Evolutionary conservation across 495 filamentous ascomycete species (phyloP), one percentile per base, ranked within the genome.

Genomic region (Lophiotrema nucula): DNA sequence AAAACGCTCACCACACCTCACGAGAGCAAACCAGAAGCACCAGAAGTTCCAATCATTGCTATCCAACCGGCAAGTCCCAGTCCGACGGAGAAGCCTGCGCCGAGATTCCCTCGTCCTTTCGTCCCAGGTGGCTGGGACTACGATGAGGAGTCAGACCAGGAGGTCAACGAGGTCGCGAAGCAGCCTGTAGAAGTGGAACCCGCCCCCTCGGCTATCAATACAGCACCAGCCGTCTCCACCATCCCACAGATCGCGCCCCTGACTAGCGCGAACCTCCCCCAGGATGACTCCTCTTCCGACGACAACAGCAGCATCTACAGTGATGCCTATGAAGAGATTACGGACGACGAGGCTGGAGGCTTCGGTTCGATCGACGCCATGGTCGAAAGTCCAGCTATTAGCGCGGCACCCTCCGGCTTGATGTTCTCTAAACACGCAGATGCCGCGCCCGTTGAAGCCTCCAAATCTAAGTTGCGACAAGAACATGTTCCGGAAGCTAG

Each of bases 341-440:
- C 79, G 0, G 83, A 92, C 24, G 47, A 77, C 15, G 85, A 88
- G 37, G 85, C 84, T 4, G 83, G 85, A 60, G 88, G 87, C 0
- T 96, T 91, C 70, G 79, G 86, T 44, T 95, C 89, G 12, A 82
- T 96, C 42, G 83, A 95, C 72, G 91, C 91, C 24, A 85, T 95
- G 39, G 78, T 95, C 1, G 85, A 91, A 47, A 83, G 79, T 46
- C 81, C 85, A 4, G 58, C 66, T 12, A 27, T 39, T 23, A 22
- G 52, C 18, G 43, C 8, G n/a, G 31, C 47, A 59, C 39, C 43
- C 13, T 46, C 47, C 5, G 61, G 52, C 21, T 25, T 61, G 27
- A 42, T 48, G 52, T 23, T 55, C 21, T 56, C 62, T 12, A 60
- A 60, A 12, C 56, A 63, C 11, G 44, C 64, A 10, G 58, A 68